Evolutionary conservation across 495 filamentous ascomycete genomes (phyloP), one percentile per base, ranked within the genome.

Genomic region (Trichoderma orchidacearum): DNA sequence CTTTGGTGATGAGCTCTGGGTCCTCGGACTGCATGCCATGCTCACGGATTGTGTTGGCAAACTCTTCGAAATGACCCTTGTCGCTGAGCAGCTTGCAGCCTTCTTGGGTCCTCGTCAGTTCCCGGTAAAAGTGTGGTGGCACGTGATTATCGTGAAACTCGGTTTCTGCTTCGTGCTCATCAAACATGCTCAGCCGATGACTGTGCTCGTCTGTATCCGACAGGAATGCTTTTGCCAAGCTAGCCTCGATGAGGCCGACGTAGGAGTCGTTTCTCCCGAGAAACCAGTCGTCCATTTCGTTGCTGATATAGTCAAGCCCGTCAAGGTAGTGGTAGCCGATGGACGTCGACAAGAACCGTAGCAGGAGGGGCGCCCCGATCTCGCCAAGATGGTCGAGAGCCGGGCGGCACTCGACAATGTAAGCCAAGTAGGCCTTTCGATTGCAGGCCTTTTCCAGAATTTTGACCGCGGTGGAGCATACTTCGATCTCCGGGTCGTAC

Each of bases 281-380:
- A 65, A 96, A 98, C 93, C 93, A 98, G 68, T 97, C 93, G 64
- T 98, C 93, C 93, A 98, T 98, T 65, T 97, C 94, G 62, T 93
- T 90, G 36, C 89, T 93, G 65, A 98, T 98, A 62, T 98, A 98
- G 68, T 98, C 93, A 17, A 98, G 77, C 7, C 90, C 93, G 68
- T 98, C 89, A 3, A 98, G 75, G 68, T 98, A 98, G 70, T 97
- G 91, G 61, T 98, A 98, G 5, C 93, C 93, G 30, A 96, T 87
- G 0, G 89, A 94, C 0, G 94, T 96, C 3, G 90, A 96, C 54
- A 98, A 68, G 65, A 98, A 98, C 57, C 93, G 85, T 57, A 98
- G 75, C 18, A 98, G 81, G 28, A 98, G 74, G 2, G 93, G 93
- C 38, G 93, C 93, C 6, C 94, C 94, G 63, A 98, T 98, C 65